Conservation (phyloP, 1,284 basidiomycete genomes). For the Apiotrichum mycotoxinovorans region DNA sequence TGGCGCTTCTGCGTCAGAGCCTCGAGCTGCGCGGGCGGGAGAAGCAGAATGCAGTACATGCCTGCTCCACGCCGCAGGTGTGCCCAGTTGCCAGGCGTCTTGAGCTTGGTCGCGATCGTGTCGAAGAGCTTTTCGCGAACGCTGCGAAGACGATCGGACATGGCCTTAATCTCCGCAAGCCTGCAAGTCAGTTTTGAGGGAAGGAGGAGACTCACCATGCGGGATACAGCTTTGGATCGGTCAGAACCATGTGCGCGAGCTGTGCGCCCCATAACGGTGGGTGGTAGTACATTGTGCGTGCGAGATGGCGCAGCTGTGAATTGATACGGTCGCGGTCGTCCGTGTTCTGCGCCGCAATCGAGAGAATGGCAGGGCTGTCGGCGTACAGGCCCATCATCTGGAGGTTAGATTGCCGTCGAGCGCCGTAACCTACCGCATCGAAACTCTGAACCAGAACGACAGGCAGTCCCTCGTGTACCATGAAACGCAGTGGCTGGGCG, state of each 20-base stretch:
- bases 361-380: slow-evolving; percentile 46
- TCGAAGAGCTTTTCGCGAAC: slow-evolving; percentile 80
- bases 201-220: slow-evolving; percentile 58
- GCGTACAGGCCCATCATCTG: slow-evolving; percentile 49
- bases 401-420: too few species aligned
- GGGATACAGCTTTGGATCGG: slow-evolving; percentile 45
- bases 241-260: slow-evolving; percentile 44
- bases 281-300: slow-evolving; percentile 41
- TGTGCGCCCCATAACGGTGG: slow-evolving; percentile 47
- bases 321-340: slow-evolving; percentile 41
- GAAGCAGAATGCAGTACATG: slow-evolving; percentile 45
- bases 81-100: slow-evolving; percentile 89
- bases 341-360: slow-evolving; percentile 35
- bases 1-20: slow-evolving; percentile 39
- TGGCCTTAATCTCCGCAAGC: slow-evolving; percentile 84
- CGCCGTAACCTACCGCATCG: slow-evolving; percentile 37
- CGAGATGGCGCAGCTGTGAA: slow-evolving; percentile 41
- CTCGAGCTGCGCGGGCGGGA: slow-evolving; percentile 35
- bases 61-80: slow-evolving; percentile 65
- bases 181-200: slow-evolving; percentile 51
- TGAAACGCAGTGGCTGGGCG: slow-evolving; percentile 46
- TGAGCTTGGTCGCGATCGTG: slow-evolving; percentile 68
- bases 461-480: slow-evolving; percentile 48
- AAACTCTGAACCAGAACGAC: slow-evolving; percentile 47
- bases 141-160: slow-evolving; percentile 85